These are phyloP conservation scores for Mortierella sp. DNA, from an alignment of 371 early-diverging fungal genomes.

Conservation along the genomic window DNA sequence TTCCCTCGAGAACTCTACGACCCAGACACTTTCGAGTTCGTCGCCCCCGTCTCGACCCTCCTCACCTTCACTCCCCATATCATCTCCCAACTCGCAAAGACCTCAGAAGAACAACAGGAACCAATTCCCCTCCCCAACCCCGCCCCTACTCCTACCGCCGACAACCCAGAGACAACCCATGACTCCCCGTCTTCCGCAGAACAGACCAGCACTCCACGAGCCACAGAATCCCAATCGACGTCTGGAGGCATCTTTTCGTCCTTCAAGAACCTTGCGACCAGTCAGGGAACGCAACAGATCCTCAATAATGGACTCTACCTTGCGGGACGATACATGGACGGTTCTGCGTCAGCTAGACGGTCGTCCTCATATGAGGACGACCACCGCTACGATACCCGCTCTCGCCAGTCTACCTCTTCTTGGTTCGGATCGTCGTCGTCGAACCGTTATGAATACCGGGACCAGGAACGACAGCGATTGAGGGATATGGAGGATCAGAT, in stretches of 20 bases:
- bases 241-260: conserved; percentile 33
- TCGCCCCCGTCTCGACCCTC: conserved; percentile 66
- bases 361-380: background rate
- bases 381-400: background rate
- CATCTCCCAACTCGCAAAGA: conserved; percentile 61
- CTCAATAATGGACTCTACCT: conserved; percentile 43
- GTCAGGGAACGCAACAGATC: conserved; percentile 12
- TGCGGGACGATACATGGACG: conserved; percentile 44
- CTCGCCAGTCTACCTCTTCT: conserved; percentile 10
- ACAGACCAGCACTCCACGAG: conserved; percentile 3
- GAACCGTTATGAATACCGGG: background rate
- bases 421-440: conserved; percentile 23
- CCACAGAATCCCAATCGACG: conserved; percentile 20
- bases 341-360: conserved; percentile 10
- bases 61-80: conserved; percentile 71
- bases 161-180: conserved; percentile 34
- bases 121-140: conserved; percentile 28
- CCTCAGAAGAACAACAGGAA: conserved; percentile 37
- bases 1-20: conserved; percentile 70
- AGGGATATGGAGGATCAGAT: conserved; percentile 35
- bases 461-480: conserved; percentile 43
- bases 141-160: background rate
- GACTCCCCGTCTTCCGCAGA: background rate
- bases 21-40: conserved; percentile 63
- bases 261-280: conserved; percentile 27